Percentiles rank a stretch among this genome's conserved stretches.
Conservation (phyloP, 768 basidiomycete species). For the Tephrocybe rancida region DNA sequence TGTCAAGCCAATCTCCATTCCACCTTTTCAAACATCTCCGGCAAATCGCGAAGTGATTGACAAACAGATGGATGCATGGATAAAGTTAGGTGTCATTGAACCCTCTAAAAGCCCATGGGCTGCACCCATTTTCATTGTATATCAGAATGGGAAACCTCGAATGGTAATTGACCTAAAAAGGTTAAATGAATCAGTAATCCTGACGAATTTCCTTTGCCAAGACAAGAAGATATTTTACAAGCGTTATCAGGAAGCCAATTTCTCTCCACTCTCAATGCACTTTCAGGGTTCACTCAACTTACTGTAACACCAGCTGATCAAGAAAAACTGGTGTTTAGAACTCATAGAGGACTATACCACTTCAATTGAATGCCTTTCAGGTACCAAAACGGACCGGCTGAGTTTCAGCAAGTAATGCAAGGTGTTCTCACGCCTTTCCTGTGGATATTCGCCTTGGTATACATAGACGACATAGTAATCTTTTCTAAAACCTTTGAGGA, state of each 20-base stretch:
- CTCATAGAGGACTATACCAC: too few relatives aligned
- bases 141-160: slow-evolving; percentile 36
- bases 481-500: slow-evolving; percentile 30
- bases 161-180: slow-evolving; percentile 35
- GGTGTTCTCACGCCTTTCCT: slow-evolving; percentile 32
- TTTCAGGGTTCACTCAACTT: slow-evolving; percentile 42
- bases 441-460: slow-evolving; percentile 41
- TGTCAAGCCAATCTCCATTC: slow-evolving; percentile 27
- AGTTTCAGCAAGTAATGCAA: slow-evolving; percentile 46
- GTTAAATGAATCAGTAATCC: slow-evolving; percentile 18
- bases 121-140: slow-evolving; percentile 32
- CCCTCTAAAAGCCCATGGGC: slow-evolving; percentile 38
- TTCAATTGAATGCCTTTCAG: too few relatives aligned
- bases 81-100: slow-evolving; percentile 33
- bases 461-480: slow-evolving; percentile 44
- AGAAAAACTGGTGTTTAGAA: slow-evolving; percentile 19
- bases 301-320: slow-evolving; percentile 23
- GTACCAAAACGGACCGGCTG: slow-evolving; percentile 26
- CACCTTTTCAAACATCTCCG: slow-evolving; percentile 25
- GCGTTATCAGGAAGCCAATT: slow-evolving; percentile 30
- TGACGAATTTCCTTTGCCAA: slow-evolving; percentile 27
- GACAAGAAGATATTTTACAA: slow-evolving; percentile 27
- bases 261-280: slow-evolving; percentile 35
- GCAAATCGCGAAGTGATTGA: slow-evolving; percentile 30
- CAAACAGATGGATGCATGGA: slow-evolving; percentile 31